Evolutionary conservation across 2,329 filamentous ascomycete genomes (phyloP).

Genomic region (Penicillium paneum): DNA sequence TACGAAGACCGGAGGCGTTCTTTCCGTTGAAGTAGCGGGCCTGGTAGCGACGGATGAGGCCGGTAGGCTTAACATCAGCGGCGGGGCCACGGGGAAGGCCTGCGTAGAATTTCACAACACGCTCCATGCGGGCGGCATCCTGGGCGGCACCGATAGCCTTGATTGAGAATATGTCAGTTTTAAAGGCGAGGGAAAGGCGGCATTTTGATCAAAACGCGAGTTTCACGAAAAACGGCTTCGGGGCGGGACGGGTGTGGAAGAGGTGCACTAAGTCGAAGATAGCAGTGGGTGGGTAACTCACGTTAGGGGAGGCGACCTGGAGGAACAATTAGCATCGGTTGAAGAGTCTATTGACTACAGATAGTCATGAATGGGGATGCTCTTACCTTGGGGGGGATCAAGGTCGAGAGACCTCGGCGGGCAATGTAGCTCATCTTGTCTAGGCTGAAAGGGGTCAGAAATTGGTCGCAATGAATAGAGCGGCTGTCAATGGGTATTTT

Average conservation of each 20-base stretch:
- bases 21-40: constrained; percentile 79
- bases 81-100: constrained; percentile 91
- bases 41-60: constrained; percentile 85
- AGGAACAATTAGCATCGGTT: constrained; percentile 39
- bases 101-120: constrained; percentile 98
- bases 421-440: constrained; percentile 87
- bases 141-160: constrained; percentile 92
- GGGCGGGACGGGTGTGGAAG: constrained; percentile 16
- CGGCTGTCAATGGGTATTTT: background rate
- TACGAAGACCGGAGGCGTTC: constrained; percentile 86
- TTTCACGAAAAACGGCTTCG: constrained; percentile 27
- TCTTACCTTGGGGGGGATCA: constrained; percentile 96
- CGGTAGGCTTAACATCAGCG: constrained; percentile 76
- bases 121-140: constrained; percentile 96
- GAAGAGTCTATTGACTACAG: constrained; percentile 13
- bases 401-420: constrained; percentile 90
- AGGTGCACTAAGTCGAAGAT: constrained; percentile 10
- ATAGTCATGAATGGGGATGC: constrained; percentile 11
- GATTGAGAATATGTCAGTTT: constrained; percentile 48
- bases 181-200: background rate
- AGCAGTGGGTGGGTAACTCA: constrained; percentile 26
- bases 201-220: constrained; percentile 11
- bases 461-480: constrained; percentile 19
- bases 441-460: constrained; percentile 28
- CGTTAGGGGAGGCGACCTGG: constrained; percentile 41